Base-by-base conservation (phyloP, 2,329 filamentous ascomycete species). In the Penicillium sp. region DNA sequence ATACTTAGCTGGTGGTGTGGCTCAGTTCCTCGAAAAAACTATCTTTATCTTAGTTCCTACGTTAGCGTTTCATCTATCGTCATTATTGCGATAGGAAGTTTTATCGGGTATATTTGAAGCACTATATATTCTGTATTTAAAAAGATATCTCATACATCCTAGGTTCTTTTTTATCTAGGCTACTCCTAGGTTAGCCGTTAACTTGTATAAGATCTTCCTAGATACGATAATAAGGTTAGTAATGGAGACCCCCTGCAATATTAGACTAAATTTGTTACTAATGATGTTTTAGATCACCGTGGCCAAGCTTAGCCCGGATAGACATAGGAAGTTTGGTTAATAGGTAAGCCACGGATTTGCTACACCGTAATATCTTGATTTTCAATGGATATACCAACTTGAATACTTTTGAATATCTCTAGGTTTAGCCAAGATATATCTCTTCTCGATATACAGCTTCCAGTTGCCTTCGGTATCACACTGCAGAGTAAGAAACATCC, bases 391-490 rank as follows among this genome's bases (percentile, higher is more conserved):
- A 31, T 31, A 31, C 30, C 12, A 14, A 31, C 30, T 31, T 31
- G 11, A 31, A 12, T 8, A 17, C 8, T 41, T 19, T 25, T 36
- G 40, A 41, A 9, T 22, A 11, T 47, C 12, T 60, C 53, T 17
- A 54, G 58, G 0, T 62, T 62, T 49, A 63, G 60, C 25, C 77
- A 79, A 57, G 78, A 80, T 62, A 67, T 80, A 7, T 64, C 71
- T 48, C 64, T 80, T 19, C 75, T 80, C 14, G 78, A 80, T 44
- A 73, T 70, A 62, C 69, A 75, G 46, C 65, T 80, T 11, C 73
- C 74, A 4, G 57, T 71, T 26, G 69, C 62, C 0, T 67, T 74
- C 30, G 71, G 70, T 57, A 67, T 66, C 17, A 65, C 74, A 10
- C 22, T 54, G n/a, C 43, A 48, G 28, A 42, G 47, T 47, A 11